Percentiles rank a stretch among this genome's conserved stretches.
Evolutionary conservation across 768 basidiomycete genomes (phyloP).

Genomic region (Rhizopogon vulgaris): DNA sequence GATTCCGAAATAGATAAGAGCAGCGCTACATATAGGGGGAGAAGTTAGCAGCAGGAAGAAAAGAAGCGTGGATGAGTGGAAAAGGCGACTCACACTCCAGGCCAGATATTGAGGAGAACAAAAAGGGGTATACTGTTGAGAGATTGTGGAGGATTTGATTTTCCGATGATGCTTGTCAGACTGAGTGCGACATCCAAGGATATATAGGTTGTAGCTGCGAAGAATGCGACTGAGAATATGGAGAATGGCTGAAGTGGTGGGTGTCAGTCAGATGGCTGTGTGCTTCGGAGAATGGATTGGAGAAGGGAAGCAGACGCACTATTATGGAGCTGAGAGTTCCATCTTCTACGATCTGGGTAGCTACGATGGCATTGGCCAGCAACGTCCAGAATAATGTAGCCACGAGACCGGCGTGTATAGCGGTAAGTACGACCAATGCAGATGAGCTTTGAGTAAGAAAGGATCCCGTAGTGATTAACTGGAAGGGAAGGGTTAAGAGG

Average conservation of each 20-base stretch:
- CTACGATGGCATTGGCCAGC: conserved; percentile 69
- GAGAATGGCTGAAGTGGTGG: conserved; percentile 48
- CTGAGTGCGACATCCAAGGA: conserved; percentile 72
- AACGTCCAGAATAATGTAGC: conserved; percentile 76
- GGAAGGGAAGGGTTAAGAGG: conserved; percentile 66
- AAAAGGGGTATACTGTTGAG: conserved; percentile 74
- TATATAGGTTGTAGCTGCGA: conserved; percentile 76
- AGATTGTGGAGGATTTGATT: conserved; percentile 46
- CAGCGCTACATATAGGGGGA: conserved; percentile 38
- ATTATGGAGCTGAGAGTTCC: conserved; percentile 69
- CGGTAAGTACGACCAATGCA: conserved; percentile 60
- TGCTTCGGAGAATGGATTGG: not conserved
- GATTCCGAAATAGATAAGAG: conserved; percentile 60
- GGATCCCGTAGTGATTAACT: conserved; percentile 76
- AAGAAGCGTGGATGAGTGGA: not conserved
- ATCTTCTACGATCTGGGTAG: conserved; percentile 91
- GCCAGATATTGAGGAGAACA: conserved; percentile 76
- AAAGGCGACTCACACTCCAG: conserved; percentile 50
- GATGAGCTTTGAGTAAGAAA: conserved; percentile 74
- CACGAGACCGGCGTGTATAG: conserved; percentile 75
- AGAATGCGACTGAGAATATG: conserved; percentile 50
- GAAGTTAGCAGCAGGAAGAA: not conserved
- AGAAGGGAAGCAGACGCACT: conserved; percentile 33
- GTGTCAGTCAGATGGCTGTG: not conserved
- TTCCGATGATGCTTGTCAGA: conserved; percentile 57